phyloP scores from a whole-genome alignment of 2,329 filamentous ascomycete species.

The Fusarium pseudoanthophilum region DNA sequence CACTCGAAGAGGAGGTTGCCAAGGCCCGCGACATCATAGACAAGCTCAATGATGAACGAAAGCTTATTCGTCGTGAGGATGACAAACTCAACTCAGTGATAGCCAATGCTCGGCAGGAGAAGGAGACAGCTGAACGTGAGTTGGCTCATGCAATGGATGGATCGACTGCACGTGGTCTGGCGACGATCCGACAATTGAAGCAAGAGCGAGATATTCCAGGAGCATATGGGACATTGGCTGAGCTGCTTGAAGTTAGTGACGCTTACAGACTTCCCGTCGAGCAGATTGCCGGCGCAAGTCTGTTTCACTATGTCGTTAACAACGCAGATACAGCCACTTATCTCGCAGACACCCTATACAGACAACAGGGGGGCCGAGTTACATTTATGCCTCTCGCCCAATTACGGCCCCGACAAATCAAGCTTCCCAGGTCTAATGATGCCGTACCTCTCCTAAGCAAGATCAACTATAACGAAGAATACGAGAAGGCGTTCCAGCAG shows the following conservation, averaged over 20 bases:
- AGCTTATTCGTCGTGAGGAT: constrained; percentile 87
- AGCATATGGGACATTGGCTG: constrained; percentile 91
- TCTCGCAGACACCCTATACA: constrained; percentile 82
- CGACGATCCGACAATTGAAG: constrained; percentile 86
- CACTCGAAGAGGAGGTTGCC: constrained; percentile 78
- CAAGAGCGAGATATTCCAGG: constrained; percentile 82
- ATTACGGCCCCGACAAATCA: constrained; percentile 74
- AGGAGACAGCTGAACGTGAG: constrained; percentile 79
- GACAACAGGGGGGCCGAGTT: constrained; percentile 82
- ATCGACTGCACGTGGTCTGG: constrained; percentile 85
- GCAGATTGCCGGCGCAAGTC: constrained; percentile 88
- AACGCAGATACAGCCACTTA: constrained; percentile 87
- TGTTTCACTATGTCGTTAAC: constrained; percentile 97
- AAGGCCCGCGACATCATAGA: constrained; percentile 82
- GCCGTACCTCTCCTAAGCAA: constrained; percentile 89
- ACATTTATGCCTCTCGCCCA: constrained; percentile 96
- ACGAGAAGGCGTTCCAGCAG: constrained; percentile 88
- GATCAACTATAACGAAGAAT: constrained; percentile 79
- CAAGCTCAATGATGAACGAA: constrained; percentile 84
- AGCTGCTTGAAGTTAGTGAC: constrained; percentile 88
- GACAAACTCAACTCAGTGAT: constrained; percentile 85
- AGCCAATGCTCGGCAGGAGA: constrained; percentile 78
- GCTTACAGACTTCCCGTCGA: constrained; percentile 90
- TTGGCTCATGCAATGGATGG: constrained; percentile 90
- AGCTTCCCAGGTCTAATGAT: constrained; percentile 86